Evolutionary conservation across 345 rosid genomes (phyloP).

Genomic region (Passiflora organensis): DNA sequence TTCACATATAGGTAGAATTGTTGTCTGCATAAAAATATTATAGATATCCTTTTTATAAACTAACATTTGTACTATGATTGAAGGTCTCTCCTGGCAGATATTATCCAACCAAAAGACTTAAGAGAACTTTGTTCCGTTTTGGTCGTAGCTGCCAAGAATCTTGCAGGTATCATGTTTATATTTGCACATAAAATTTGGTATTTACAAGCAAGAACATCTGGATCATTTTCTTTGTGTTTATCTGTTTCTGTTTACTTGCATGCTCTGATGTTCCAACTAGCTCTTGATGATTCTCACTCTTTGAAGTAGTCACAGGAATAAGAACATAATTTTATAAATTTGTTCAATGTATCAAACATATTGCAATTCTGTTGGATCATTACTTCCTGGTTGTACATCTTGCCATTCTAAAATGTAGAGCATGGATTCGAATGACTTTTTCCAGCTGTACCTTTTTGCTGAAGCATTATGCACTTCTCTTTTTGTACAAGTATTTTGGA

Average conservation of each 20-base stretch:
- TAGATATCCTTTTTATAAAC: slow-evolving; percentile 15
- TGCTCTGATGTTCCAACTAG: no score
- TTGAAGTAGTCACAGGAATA: no score
- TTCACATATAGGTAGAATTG: slow-evolving; percentile 66
- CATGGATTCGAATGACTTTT: no score
- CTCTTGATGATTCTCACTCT: no score
- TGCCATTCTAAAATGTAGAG: no score
- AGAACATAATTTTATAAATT: no score
- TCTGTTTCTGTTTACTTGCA: background rate
- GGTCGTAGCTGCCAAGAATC: slow-evolving; percentile 74
- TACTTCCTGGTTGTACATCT: no score
- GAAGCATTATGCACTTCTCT: no score
- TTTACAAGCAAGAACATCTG: background rate
- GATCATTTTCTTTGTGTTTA: background rate
- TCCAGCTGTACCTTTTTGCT: no score
- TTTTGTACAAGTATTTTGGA: no score
- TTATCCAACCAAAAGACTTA: slow-evolving; percentile 82
- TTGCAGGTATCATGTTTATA: slow-evolving; percentile 49
- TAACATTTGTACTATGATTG: slow-evolving; percentile 32
- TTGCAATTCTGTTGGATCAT: no score
- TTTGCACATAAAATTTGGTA: background rate
- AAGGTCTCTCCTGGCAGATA: slow-evolving; percentile 95
- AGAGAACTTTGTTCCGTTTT: slow-evolving; percentile 96
- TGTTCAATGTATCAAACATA: no score
- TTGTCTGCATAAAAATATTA: slow-evolving; percentile 6